Evolutionary conservation across 2,329 filamentous ascomycete genomes (phyloP), one percentile per base, ranked within the genome.

Genomic region (Colletotrichum siamense): DNA sequence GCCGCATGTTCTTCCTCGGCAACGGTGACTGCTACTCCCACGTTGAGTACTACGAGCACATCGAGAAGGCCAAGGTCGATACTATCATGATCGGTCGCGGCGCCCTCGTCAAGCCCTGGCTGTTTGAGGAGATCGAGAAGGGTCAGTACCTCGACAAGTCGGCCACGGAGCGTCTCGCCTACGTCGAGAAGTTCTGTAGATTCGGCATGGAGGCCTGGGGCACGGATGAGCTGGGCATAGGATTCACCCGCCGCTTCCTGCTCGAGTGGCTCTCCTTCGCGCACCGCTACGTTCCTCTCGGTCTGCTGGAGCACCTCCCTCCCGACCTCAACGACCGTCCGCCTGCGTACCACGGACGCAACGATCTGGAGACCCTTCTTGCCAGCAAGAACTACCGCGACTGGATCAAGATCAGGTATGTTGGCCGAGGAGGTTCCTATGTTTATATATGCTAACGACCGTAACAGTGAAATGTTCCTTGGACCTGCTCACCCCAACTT

Each of bases 21-120:
- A 99, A 99, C 84, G 97, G 97, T 64, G 97, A 99, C 86, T 97
- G 96, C 85, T 98, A 95, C 87, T 98, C 96, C 6, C 96, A 99
- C 84, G 87, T 93, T 36, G 96, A 99, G 83, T 99, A 99, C 87
- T 92, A 92, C 78, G 88, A 93, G 73, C 93, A 97, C 81, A 88
- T 99, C 52, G 89, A 94, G 64, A 91, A 96, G 75, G 91, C 95
- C 44, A 91, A 92, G 63, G 96, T 99, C 62, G 96, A 99, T 86
- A 93, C 93, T n/a, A 95, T 98, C 82, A 99, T 99, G 97, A 92
- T 99, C 77, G 97, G 94, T n/a, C 95, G 97, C 77, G 97, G 97
- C 73, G 97, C 97, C 12, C 91, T 99, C 75, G 95, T 99, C 86
- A 99, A 99, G 87, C 97, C 97, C 1, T 99, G 97, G 97, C 89